These are phyloP conservation scores for Podospora anserina DNA, from an alignment of 495 filamentous ascomycete species.

Conservation along the genomic window DNA sequence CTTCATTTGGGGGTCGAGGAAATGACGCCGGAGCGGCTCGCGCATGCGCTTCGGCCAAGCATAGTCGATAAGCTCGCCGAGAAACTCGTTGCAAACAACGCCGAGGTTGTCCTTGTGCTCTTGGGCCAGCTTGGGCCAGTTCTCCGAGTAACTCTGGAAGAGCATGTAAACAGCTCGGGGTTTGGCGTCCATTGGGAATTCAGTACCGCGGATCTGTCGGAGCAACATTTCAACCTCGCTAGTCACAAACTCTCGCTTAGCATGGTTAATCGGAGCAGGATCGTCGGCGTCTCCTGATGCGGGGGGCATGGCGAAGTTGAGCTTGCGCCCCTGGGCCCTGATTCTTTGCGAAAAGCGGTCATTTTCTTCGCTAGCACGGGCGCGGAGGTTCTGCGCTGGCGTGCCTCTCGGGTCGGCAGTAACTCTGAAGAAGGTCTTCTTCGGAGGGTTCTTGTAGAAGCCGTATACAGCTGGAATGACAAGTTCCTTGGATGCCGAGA, in stretches of 20 bases:
- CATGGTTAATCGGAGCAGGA: conserved; percentile 5
- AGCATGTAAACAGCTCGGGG: conserved; percentile 42
- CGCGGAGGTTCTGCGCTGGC: conserved; percentile 41
- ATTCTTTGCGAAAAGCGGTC: conserved; percentile 35
- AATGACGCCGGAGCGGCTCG: conserved; percentile 35
- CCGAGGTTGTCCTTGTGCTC: conserved; percentile 44
- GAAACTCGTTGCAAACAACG: conserved; percentile 44
- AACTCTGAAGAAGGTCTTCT: conserved; percentile 39
- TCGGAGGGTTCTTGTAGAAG: conserved; percentile 42
- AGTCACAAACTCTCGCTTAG: conserved; percentile 35
- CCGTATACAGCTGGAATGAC: conserved; percentile 42
- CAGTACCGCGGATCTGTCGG: conserved; percentile 39
- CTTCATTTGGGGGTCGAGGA: conserved; percentile 39
- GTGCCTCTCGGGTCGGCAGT: conserved; percentile 37
- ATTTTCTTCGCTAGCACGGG: conserved; percentile 43
- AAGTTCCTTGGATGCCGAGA: conserved; percentile 37
- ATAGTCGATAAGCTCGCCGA: conserved; percentile 40
- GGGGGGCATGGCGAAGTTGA: conserved; percentile 27
- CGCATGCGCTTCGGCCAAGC: conserved; percentile 43
- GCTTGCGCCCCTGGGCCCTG: conserved; percentile 39
- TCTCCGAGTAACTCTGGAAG: conserved; percentile 40
- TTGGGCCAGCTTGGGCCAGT: conserved; percentile 41
- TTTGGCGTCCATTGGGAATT: conserved; percentile 42
- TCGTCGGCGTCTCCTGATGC: conserved; percentile 10
- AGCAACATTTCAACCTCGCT: conserved; percentile 38